phyloP scores from a whole-genome alignment of 768 basidiomycete genomes.

The Agrocybe pediades region DNA sequence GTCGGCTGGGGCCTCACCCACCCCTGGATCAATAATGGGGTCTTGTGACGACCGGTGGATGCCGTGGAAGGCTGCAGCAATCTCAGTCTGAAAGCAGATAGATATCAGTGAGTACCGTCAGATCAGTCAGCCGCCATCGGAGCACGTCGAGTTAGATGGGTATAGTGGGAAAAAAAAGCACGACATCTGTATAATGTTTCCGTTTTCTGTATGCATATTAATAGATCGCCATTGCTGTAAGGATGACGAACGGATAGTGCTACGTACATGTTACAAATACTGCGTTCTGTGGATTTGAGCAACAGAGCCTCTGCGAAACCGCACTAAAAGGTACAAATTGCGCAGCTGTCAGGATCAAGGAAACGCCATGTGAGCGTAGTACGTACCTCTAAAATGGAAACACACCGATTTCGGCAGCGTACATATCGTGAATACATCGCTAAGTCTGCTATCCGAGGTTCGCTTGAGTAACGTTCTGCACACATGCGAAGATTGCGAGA shows the following conservation, averaged over 20 bases:
- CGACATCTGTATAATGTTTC: too few relatives aligned
- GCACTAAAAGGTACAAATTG: slow-evolving; percentile 23
- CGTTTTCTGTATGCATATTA: too few relatives aligned
- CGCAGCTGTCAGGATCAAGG: slow-evolving; percentile 21
- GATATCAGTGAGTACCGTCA: slow-evolving; percentile 17
- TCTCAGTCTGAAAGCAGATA: too few relatives aligned
- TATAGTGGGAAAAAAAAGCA: slow-evolving; percentile 24
- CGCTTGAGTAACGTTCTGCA: too few relatives aligned
- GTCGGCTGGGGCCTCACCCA: too few relatives aligned
- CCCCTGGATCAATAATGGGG: slow-evolving; percentile 33
- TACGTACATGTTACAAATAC: slow-evolving; percentile 18
- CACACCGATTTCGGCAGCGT: slow-evolving; percentile 17
- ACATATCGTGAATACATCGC: slow-evolving; percentile 6
- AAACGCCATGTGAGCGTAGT: slow-evolving; percentile 18
- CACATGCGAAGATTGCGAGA: too few relatives aligned
- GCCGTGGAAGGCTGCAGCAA: slow-evolving; percentile 27
- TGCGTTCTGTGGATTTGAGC: too few relatives aligned
- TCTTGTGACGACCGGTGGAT: slow-evolving; percentile 33
- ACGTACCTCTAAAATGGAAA: slow-evolving; percentile 20
- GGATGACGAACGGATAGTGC: slow-evolving; percentile 13
- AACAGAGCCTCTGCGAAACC: too few relatives aligned
- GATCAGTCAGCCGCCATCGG: slow-evolving; percentile 26
- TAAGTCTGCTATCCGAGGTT: slow-evolving; percentile 1
- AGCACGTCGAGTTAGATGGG: slow-evolving; percentile 20
- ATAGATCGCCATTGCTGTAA: slow-evolving; percentile 11